Conservation (phyloP, 2,329 filamentous ascomycete genomes). For the Westerdykella aurantiaca region DNA sequence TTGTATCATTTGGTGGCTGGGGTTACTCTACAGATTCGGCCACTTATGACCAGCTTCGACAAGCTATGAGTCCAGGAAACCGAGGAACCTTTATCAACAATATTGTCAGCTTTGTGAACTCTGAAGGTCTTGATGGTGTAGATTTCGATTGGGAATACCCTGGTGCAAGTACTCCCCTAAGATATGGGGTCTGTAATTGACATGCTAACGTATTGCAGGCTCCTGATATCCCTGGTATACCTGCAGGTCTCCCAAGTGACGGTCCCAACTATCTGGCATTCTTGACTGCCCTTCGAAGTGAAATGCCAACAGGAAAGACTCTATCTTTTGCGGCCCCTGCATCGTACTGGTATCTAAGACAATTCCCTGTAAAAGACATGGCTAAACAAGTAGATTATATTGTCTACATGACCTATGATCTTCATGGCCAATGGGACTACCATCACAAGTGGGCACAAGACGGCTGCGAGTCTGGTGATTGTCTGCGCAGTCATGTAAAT, state of each 20-base stretch:
- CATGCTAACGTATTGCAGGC: slow-evolving; percentile 1
- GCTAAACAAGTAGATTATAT: slow-evolving; percentile 20
- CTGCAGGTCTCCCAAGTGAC: slow-evolving; percentile 13
- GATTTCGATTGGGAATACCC: slow-evolving; percentile 45
- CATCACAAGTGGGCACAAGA: slow-evolving; percentile 23
- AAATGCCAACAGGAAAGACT: slow-evolving; percentile 2
- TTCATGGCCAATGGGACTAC: slow-evolving; percentile 41
- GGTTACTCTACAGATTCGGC: slow-evolving; percentile 35
- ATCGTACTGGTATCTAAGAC: slow-evolving; percentile 24
- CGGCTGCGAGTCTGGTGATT: slow-evolving; percentile 28
- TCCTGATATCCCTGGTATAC: slow-evolving; percentile 36
- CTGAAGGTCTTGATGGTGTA: slow-evolving; percentile 25
- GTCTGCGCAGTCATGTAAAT: slow-evolving; percentile 35
- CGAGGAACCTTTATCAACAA: slow-evolving; percentile 24
- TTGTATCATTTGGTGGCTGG: slow-evolving; percentile 46
- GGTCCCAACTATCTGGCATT: slow-evolving; percentile 35
- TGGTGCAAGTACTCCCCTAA: slow-evolving; percentile 1
- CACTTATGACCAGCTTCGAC: slow-evolving; percentile 37
- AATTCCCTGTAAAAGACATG: slow-evolving; percentile 17
- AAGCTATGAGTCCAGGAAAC: slow-evolving; percentile 33
- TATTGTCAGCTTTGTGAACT: slow-evolving; percentile 16
- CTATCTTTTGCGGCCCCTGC: slow-evolving; percentile 19
- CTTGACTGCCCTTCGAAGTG: slow-evolving; percentile 9
- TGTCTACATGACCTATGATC: slow-evolving; percentile 32
- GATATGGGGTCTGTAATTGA: not conserved